Percentiles rank a stretch among this genome's conserved stretches.
phyloP scores from a whole-genome alignment of 305 asterid species.

The Solanum chacoense region DNA sequence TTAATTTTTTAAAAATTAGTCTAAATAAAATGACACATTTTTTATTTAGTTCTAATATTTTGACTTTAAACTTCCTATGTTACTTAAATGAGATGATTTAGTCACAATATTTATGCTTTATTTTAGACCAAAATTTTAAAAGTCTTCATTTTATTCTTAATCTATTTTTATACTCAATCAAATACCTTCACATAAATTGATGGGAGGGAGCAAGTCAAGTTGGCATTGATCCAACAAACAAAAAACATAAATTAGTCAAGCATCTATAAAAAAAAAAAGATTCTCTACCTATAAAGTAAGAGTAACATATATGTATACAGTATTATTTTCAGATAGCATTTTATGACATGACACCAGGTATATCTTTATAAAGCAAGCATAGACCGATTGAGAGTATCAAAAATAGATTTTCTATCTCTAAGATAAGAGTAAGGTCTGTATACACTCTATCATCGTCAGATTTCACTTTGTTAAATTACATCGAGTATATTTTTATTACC shows the following conservation, averaged over 20 bases:
- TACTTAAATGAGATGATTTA: background rate
- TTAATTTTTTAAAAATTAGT: background rate
- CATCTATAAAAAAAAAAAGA: too few relatives aligned
- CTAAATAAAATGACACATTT: background rate
- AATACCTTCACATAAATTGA: background rate
- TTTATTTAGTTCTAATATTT: background rate
- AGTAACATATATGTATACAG: fast-evolving
- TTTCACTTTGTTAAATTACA: too few relatives aligned
- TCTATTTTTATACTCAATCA: background rate
- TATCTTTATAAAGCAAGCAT: background rate
- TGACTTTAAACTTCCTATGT: background rate
- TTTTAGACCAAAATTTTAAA: background rate
- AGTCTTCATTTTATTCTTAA: background rate
- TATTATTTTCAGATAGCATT: background rate
- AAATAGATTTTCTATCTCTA: background rate
- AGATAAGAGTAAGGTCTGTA: too few relatives aligned
- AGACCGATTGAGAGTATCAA: background rate
- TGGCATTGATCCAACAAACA: background rate
- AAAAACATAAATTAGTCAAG: background rate
- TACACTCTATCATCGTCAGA: background rate
- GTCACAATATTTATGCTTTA: background rate
- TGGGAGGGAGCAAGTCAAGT: background rate
- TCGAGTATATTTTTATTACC: background rate
- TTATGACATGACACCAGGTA: background rate
- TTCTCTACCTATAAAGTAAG: background rate